Percentiles rank a stretch among this genome's conserved stretches.
phyloP scores from a whole-genome alignment of 2,329 filamentous ascomycete species.

The Arthrocladium fulminans region DNA sequence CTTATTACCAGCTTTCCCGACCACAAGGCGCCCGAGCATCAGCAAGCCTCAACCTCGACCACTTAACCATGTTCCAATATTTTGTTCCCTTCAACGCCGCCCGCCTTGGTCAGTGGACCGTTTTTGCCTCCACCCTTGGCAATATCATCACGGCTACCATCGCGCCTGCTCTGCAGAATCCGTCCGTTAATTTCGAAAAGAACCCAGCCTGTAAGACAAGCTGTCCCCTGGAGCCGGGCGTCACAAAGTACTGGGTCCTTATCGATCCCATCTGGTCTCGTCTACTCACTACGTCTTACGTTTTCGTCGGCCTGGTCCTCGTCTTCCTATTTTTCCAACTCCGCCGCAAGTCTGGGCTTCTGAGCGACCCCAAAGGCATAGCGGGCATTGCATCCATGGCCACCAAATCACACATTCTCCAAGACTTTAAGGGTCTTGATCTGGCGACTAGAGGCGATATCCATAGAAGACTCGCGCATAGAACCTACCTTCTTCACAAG shows the following conservation, averaged over 20 bases:
- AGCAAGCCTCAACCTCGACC: conserved; percentile 41
- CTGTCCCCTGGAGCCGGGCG: conserved; percentile 15
- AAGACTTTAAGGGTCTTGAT: conserved; percentile 41
- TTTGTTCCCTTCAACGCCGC: conserved; percentile 39
- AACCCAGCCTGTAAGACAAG: conserved; percentile 21
- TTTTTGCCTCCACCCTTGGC: conserved; percentile 38
- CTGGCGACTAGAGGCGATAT: conserved; percentile 35
- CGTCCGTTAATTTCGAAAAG: conserved; percentile 34
- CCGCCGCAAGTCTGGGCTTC: conserved; percentile 39
- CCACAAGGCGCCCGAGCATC: conserved; percentile 26
- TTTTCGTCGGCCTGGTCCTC: conserved; percentile 35
- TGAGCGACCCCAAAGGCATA: conserved; percentile 42
- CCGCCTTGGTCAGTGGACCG: conserved; percentile 39
- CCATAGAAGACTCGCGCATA: conserved; percentile 37
- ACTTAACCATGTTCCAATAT: conserved; percentile 40
- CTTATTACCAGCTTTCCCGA: conserved; percentile 37
- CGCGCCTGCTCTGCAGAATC: conserved; percentile 40
- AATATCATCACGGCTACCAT: conserved; percentile 38
- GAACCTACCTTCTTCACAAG: conserved; percentile 43
- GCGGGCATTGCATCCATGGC: conserved; percentile 44
- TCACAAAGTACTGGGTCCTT: conserved; percentile 32
- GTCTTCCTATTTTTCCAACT: conserved; percentile 37
- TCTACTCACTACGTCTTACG: conserved; percentile 32
- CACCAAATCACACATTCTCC: conserved; percentile 41
- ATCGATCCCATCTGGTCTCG: conserved; percentile 39